A percentile compares a stretch with the other conserved stretches of the same genome.
Evolutionary conservation across 2,329 filamentous ascomycete genomes (phyloP).

Genomic region (Raffaelea albimanens): DNA sequence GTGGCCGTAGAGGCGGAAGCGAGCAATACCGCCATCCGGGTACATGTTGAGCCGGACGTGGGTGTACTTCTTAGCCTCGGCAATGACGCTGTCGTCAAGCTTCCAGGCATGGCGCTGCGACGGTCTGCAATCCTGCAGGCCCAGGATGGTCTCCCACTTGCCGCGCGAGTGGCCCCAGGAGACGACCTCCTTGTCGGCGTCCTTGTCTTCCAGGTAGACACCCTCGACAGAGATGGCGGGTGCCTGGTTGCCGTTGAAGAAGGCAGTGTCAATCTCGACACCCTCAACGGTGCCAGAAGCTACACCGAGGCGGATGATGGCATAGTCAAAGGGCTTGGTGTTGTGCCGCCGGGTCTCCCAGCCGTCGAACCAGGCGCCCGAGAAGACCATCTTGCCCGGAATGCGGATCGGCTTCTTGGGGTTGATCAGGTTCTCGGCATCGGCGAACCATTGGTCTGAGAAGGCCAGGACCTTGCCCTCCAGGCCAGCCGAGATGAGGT

Average conservation of each 20-base stretch:
- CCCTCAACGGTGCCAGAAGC: slow-evolving; percentile 64
- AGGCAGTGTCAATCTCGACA: slow-evolving; percentile 71
- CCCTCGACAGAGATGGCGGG: slow-evolving; percentile 72
- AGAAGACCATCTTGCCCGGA: slow-evolving; percentile 58
- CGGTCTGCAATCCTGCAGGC: slow-evolving; percentile 62
- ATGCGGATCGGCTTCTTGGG: slow-evolving; percentile 54
- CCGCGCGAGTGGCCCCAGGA: slow-evolving; percentile 50
- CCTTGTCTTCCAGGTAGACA: slow-evolving; percentile 54
- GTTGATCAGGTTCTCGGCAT: slow-evolving; percentile 54
- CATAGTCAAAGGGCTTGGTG: slow-evolving; percentile 55
- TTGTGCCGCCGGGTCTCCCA: slow-evolving; percentile 64
- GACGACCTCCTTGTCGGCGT: slow-evolving; percentile 40
- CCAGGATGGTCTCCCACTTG: slow-evolving; percentile 64
- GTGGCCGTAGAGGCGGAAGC: slow-evolving; percentile 68
- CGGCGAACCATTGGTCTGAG: slow-evolving; percentile 62
- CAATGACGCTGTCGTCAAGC: slow-evolving; percentile 31
- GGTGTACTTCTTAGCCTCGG: slow-evolving; percentile 60
- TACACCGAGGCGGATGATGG: slow-evolving; percentile 56
- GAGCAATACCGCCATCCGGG: slow-evolving; percentile 73
- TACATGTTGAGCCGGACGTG: slow-evolving; percentile 79
- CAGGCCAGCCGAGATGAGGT: slow-evolving; percentile 50
- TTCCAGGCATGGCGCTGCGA: slow-evolving; percentile 66
- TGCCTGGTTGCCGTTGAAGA: slow-evolving; percentile 76
- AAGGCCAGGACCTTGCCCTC: slow-evolving; percentile 56
- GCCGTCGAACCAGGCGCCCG: slow-evolving; percentile 62